Conservation (phyloP, 176 grass and related monocot genomes). For the barley (Hordeum vulgare) region DNA sequence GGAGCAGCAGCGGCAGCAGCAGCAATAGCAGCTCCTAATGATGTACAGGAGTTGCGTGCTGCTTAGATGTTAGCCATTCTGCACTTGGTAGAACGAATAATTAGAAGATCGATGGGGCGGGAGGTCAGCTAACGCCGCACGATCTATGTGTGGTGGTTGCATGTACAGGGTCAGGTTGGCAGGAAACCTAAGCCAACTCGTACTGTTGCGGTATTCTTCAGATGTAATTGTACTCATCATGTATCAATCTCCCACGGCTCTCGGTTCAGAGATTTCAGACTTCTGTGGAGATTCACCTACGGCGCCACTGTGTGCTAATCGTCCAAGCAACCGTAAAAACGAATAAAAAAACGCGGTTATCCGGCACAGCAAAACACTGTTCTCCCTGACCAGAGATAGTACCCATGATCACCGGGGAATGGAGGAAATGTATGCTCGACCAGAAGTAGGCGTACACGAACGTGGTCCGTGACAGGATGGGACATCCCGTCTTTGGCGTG, state of each 20-base stretch:
- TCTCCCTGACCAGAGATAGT: not conserved
- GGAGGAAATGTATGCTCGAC: not conserved
- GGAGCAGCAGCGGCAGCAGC: not conserved
- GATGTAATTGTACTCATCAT: not conserved
- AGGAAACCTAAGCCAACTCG: not conserved
- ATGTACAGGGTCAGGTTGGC: constrained; percentile 35
- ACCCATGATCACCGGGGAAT: not conserved
- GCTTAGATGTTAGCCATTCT: not conserved
- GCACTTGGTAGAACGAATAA: not conserved
- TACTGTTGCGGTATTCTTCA: not conserved
- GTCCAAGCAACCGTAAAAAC: not conserved
- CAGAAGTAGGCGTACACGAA: not conserved
- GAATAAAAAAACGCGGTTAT: not conserved
- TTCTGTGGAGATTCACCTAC: not conserved
- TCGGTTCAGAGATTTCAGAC: not conserved
- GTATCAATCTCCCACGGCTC: not conserved
- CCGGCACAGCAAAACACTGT: too few relatives aligned
- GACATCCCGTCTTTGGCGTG: not conserved
- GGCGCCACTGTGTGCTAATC: not conserved
- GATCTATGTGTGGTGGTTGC: not conserved
- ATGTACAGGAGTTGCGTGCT: not conserved
- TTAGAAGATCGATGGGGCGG: not conserved
- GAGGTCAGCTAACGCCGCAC: not conserved
- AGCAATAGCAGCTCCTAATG: not conserved
- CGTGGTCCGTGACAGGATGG: not conserved